Evolutionary conservation across 306 rosid species (phyloP).

Genomic region (Fagus sylvatica): DNA sequence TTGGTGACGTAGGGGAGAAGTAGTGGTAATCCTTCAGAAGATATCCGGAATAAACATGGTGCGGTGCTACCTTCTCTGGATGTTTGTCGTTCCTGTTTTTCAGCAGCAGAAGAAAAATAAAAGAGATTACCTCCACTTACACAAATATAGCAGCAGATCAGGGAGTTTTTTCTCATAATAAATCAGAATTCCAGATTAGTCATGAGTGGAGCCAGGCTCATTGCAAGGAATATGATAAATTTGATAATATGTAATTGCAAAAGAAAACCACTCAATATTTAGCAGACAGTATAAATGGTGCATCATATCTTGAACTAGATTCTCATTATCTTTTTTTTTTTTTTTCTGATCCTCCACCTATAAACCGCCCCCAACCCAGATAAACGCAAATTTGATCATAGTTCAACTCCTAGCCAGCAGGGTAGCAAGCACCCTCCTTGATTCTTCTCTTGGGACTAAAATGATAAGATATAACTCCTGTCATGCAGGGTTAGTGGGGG

Average conservation of each 20-base stretch:
- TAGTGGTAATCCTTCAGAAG: slow-evolving; percentile 93
- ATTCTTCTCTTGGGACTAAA: neutral
- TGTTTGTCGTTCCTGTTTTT: slow-evolving; percentile 84
- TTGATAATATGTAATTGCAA: neutral
- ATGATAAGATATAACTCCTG: neutral
- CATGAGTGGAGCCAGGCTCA: neutral
- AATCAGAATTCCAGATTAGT: neutral
- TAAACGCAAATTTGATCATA: neutral
- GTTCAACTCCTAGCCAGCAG: neutral
- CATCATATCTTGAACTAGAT: neutral
- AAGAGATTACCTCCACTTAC: slow-evolving; percentile 10
- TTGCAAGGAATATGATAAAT: neutral
- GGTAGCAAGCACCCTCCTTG: neutral
- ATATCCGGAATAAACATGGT: slow-evolving; percentile 86
- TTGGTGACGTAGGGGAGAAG: slow-evolving; percentile 77
- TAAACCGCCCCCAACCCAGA: neutral
- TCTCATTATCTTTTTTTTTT: neutral
- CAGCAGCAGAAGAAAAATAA: neutral
- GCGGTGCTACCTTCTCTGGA: slow-evolving; percentile 77
- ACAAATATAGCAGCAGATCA: slow-evolving; percentile 16
- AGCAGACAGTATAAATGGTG: neutral
- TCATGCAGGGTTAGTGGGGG: neutral
- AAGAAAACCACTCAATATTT: neutral
- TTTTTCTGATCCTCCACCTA: neutral
- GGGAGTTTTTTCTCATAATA: neutral